Conservation (phyloP, 768 basidiomycete species). For the Tricholomella constricta region DNA sequence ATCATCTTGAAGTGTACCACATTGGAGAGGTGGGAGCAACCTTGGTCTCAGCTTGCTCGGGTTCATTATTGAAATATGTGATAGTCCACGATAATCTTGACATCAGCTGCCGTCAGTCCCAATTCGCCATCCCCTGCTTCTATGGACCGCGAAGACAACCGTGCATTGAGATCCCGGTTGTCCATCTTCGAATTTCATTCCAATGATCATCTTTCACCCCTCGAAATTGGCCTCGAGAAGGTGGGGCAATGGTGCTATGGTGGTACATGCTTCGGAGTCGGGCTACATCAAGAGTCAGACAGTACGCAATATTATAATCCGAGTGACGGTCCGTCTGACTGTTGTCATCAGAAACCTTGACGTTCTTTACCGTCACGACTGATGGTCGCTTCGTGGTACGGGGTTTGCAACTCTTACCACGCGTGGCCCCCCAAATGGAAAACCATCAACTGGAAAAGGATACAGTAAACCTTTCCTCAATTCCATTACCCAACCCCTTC, state of each 20-base stretch:
- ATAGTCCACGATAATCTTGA: conserved; percentile 45
- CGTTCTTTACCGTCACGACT: conserved; percentile 43
- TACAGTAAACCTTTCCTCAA: conserved; percentile 25
- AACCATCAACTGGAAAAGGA: conserved; percentile 28
- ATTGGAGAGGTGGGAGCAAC: conserved; percentile 40
- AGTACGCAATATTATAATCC: conserved; percentile 35
- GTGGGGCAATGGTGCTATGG: conserved; percentile 59
- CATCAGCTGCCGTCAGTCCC: conserved; percentile 45
- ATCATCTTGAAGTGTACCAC: conserved; percentile 34
- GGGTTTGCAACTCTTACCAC: conserved; percentile 37
- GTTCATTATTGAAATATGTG: conserved; percentile 11
- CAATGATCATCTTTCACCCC: conserved; percentile 27
- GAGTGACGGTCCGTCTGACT: conserved; percentile 2
- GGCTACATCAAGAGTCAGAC: conserved; percentile 46
- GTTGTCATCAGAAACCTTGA: conserved; percentile 31
- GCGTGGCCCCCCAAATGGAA: conserved; percentile 19
- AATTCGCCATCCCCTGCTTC: conserved; percentile 31
- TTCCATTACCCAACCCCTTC: conserved; percentile 67
- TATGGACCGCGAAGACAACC: conserved; percentile 32
- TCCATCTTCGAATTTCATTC: conserved; percentile 40
- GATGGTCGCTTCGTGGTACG: conserved; percentile 48
- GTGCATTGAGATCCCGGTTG: conserved; percentile 37
- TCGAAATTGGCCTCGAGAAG: conserved; percentile 41
- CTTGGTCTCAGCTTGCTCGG: neutral
- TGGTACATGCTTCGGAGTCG: conserved; percentile 46